Evolutionary conservation across 306 rosid species (phyloP).

Genomic region (Malus asiatica): DNA sequence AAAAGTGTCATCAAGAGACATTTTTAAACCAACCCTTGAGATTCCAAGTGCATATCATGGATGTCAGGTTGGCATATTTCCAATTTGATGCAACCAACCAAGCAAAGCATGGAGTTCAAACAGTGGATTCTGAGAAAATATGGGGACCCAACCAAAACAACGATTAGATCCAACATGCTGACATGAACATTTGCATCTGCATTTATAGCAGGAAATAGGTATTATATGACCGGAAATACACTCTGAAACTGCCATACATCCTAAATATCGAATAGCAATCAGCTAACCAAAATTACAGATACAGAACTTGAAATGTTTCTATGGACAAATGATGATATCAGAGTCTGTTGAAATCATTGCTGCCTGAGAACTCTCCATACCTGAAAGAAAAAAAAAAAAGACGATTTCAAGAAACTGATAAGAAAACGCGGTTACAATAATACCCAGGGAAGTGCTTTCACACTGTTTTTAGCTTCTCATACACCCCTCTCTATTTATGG

Average conservation of each 20-base stretch:
- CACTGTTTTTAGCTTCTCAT: no score
- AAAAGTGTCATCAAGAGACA: neutral
- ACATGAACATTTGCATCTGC: constrained; percentile 12
- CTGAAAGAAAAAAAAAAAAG: constrained; percentile 27
- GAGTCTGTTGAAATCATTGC: constrained; percentile 32
- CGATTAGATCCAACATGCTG: neutral
- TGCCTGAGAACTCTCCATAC: constrained; percentile 35
- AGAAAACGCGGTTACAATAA: neutral
- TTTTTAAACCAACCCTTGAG: no score
- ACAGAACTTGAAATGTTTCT: constrained; percentile 23
- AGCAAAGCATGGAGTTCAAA: neutral
- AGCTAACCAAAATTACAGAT: constrained; percentile 22
- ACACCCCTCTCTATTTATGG: no score
- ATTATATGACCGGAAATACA: constrained; percentile 25
- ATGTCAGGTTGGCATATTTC: neutral
- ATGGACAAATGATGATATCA: constrained; percentile 37
- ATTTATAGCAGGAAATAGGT: constrained; percentile 18
- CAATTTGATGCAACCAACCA: neutral
- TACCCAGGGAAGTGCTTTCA: neutral
- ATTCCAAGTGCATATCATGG: neutral
- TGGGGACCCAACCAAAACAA: neutral
- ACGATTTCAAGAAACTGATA: constrained; percentile 11
- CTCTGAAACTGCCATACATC: constrained; percentile 34
- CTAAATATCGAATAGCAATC: constrained; percentile 32
- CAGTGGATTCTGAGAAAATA: neutral